A percentile compares a stretch with the other conserved stretches of the same genome.
These are phyloP conservation scores for Paramecium primaurelia DNA, from an alignment of 73 alveolate species.

Conservation along the genomic window DNA sequence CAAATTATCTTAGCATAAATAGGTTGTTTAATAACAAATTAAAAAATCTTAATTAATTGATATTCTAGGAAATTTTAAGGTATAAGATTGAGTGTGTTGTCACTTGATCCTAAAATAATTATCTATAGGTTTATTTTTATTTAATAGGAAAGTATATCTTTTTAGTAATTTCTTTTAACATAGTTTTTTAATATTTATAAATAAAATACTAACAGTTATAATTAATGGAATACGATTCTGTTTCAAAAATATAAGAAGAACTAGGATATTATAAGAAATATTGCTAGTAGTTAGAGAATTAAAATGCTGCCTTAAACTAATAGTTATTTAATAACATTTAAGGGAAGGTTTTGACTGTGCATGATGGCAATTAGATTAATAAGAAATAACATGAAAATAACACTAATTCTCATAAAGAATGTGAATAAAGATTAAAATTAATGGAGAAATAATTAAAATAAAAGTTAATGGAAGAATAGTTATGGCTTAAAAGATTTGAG, in stretches of 20 bases:
- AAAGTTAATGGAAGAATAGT: background rate
- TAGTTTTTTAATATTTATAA: background rate
- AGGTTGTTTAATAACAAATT: background rate
- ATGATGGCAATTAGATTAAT: background rate
- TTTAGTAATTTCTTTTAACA: background rate
- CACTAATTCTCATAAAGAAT: background rate
- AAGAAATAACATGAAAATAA: background rate
- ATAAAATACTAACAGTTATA: background rate
- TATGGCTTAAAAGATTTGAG: background rate
- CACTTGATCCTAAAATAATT: background rate
- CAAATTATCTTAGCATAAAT: background rate
- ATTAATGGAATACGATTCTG: background rate
- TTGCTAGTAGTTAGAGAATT: background rate
- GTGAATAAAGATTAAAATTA: background rate
- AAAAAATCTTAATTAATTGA: too few species aligned
- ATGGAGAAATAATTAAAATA: background rate
- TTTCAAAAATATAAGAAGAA: background rate
- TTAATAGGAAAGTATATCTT: background rate
- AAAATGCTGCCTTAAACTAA: conserved; percentile 9
- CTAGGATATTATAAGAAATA: background rate
- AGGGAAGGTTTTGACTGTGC: background rate
- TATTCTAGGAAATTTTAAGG: too few species aligned
- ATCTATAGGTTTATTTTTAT: background rate
- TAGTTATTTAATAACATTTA: background rate
- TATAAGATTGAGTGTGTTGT: background rate